phyloP scores from a whole-genome alignment of 2,329 filamentous ascomycete species.

The Metarhizium anisopliae region DNA sequence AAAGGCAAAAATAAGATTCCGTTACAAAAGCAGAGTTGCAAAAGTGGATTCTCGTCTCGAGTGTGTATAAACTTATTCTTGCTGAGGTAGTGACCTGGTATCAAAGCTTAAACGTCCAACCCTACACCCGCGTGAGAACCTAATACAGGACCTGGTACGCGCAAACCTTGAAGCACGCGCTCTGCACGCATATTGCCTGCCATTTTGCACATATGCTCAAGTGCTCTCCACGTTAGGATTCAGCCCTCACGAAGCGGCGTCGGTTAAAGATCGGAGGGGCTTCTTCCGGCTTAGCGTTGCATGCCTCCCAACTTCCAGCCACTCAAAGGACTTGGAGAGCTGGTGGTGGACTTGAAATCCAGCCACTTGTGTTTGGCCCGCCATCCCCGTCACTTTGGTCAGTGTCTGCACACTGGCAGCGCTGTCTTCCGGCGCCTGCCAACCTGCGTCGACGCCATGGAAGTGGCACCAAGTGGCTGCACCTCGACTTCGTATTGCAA shows the following conservation, averaged over 20 bases:
- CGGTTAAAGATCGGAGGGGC: constrained; percentile 21
- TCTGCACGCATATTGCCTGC: no score
- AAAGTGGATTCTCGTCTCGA: no score
- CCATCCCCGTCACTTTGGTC: not conserved
- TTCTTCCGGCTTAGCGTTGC: constrained; percentile 13
- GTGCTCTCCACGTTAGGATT: constrained; percentile 19
- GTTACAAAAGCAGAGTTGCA: no score
- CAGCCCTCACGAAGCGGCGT: constrained; percentile 20
- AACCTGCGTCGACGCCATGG: not conserved
- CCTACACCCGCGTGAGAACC: no score
- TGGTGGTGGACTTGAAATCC: not conserved
- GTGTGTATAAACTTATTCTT: no score
- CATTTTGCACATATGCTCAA: not conserved
- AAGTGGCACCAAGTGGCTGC: no score
- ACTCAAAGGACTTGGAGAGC: constrained; percentile 5
- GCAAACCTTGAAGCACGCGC: no score
- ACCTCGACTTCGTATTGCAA: constrained; percentile 14
- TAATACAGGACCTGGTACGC: no score
- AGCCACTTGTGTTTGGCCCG: not conserved
- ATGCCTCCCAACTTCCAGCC: constrained; percentile 1
- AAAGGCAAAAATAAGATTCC: no score
- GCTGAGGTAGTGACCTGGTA: no score
- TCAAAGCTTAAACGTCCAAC: no score
- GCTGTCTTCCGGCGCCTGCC: constrained; percentile 8
- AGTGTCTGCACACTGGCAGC: no score